These are phyloP conservation scores for Fusarium sp. DNA, from an alignment of 2,329 filamentous ascomycete species.

Conservation along the genomic window DNA sequence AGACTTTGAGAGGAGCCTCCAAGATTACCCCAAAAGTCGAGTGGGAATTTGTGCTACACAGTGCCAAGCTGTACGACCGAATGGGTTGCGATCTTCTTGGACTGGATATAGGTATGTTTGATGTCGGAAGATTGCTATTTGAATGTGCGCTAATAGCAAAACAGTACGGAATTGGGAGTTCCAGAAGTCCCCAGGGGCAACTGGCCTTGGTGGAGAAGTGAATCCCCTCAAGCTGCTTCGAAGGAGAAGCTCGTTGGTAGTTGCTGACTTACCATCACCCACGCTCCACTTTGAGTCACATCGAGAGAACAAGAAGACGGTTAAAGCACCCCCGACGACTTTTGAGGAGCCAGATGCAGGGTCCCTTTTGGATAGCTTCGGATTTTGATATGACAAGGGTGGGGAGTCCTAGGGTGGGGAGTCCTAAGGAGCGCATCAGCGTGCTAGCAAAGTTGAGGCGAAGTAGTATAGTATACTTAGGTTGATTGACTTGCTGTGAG, in stretches of 20 bases:
- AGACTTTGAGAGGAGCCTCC: constrained; percentile 86
- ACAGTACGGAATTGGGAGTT: constrained; percentile 86
- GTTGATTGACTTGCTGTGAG: background rate
- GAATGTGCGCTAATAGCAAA: constrained; percentile 29
- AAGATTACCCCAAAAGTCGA: constrained; percentile 83
- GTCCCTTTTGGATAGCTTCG: constrained; percentile 91
- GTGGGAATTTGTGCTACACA: constrained; percentile 91
- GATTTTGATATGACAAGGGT: constrained; percentile 69
- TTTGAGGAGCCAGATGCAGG: constrained; percentile 95
- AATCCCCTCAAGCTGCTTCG: constrained; percentile 77
- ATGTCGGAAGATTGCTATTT: background rate
- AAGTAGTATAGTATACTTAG: background rate
- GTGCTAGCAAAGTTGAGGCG: background rate
- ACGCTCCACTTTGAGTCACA: constrained; percentile 58
- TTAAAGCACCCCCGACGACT: constrained; percentile 75
- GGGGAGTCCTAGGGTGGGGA: background rate
- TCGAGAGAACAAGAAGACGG: constrained; percentile 53
- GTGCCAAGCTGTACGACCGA: constrained; percentile 83
- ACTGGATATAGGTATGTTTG: constrained; percentile 77
- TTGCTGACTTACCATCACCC: constrained; percentile 75
- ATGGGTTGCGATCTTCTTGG: constrained; percentile 96
- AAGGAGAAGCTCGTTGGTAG: constrained; percentile 80
- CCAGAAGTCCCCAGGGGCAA: constrained; percentile 60
- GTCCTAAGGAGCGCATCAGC: background rate
- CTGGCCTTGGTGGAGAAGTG: constrained; percentile 59